Base-by-base conservation (phyloP, 139 green algal genomes). In the Auxenochlorella protothecoides region DNA sequence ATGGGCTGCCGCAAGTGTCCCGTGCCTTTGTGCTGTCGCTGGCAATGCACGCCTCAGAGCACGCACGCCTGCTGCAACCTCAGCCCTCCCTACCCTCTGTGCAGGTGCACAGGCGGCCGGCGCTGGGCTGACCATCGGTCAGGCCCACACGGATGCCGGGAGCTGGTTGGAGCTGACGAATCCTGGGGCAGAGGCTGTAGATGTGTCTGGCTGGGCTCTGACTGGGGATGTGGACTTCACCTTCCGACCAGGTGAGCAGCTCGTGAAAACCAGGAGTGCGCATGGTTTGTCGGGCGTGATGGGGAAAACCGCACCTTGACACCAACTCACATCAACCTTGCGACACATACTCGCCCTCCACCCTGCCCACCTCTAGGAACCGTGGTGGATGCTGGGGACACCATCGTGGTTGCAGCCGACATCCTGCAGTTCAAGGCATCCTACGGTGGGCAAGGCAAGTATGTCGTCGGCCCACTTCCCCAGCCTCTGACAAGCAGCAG, bases 191-290 rank as follows among this genome's bases (percentile, higher is more conserved):
- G 74, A 78, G 63, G 88, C 89, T 16, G 78, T 91, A 0, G 89
- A 95, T 63, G 27, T 93, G 4, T 84, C 70, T n/a, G 72, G 75
- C 8, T 95, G 88, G 85, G 70, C 57, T 51, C 56, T 95, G 53
- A 12, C 10, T 5, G 82, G 79, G 3, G 73, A 66, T 2, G 65
- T 72, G n/a, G 16, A 73, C 27, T 68, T 73, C 14, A 78, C 57
- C 11, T 82, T 88, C 55, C 69, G 71, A 5, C 71, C 72, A 71
- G 85, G 85, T 87, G 65, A 4, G 75, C 27, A 44, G 27, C 27
- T 44, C 27, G 27, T 44, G 27, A 1, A 44, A 44, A 44, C 27
- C 27, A 44, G 27, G 27, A 44, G 27, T 44, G 27, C 27, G 27
- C 27, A 44, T 44, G 27, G 27, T 44, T 44, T 44, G 27, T 44